Evolutionary conservation across 768 basidiomycete genomes (phyloP).

Genomic region (Hygrocybe coccinea): DNA sequence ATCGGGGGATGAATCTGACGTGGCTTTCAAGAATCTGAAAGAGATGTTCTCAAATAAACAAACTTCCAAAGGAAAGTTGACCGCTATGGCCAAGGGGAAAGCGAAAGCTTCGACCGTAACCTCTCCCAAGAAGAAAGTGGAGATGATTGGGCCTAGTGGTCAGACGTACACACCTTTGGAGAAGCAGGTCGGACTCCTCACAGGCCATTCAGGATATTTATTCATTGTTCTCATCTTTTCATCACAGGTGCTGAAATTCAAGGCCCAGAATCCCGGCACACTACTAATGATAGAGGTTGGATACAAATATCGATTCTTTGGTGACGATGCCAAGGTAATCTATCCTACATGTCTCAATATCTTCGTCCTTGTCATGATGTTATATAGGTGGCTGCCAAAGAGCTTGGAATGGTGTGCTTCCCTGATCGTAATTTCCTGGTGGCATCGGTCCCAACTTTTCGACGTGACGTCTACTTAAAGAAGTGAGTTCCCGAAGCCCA

Average conservation of each 20-base stretch:
- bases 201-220: neutral
- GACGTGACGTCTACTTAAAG: slow-evolving; percentile 67
- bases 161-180: slow-evolving; percentile 74
- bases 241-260: slow-evolving; percentile 50
- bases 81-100: slow-evolving; percentile 27
- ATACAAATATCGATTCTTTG: slow-evolving; percentile 80
- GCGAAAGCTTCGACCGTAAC: slow-evolving; percentile 16
- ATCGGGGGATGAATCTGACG: slow-evolving; percentile 37
- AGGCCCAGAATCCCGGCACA: slow-evolving; percentile 58
- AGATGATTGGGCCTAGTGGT: slow-evolving; percentile 62
- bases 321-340: slow-evolving; percentile 72
- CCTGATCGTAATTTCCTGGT: slow-evolving; percentile 66
- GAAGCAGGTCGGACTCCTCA: slow-evolving; percentile 45
- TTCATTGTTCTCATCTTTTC: neutral
- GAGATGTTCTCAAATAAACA: slow-evolving; percentile 41
- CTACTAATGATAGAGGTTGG: slow-evolving; percentile 79
- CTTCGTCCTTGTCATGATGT: neutral
- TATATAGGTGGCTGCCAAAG: slow-evolving; percentile 62
- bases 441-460: slow-evolving; percentile 68
- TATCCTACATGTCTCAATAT: neutral
- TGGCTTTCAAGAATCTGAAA: slow-evolving; percentile 43
- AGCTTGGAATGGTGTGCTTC: slow-evolving; percentile 75
- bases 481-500: slow-evolving; percentile 45
- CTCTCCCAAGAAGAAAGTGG: slow-evolving; percentile 29
- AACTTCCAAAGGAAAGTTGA: slow-evolving; percentile 31